These are phyloP conservation scores for Mycena sp. DNA, from an alignment of 1,284 basidiomycete genomes.

Conservation along the genomic window DNA sequence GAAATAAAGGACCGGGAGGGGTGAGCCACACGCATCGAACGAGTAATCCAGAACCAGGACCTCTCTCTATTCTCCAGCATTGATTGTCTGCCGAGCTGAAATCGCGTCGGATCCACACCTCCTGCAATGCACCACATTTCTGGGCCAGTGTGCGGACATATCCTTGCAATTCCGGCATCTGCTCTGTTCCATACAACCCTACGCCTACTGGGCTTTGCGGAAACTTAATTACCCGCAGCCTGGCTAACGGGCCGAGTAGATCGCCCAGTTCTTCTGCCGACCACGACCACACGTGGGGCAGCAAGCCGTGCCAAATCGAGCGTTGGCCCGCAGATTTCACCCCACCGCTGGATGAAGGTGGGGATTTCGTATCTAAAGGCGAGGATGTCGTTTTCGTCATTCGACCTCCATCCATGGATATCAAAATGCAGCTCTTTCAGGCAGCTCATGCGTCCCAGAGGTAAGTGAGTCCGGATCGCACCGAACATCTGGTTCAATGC, in stretches of 20 bases:
- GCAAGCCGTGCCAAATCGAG: constrained; percentile 3
- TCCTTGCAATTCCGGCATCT: background rate
- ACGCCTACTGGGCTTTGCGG: background rate
- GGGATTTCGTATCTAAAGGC: no score
- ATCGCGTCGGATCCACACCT: background rate
- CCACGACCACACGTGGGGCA: constrained; percentile 4
- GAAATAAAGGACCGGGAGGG: no score
- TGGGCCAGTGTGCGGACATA: background rate
- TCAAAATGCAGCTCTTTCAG: constrained; percentile 9
- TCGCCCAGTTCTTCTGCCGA: background rate
- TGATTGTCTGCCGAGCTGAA: no score
- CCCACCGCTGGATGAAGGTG: background rate
- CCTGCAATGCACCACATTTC: constrained; percentile 1
- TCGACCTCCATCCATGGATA: background rate
- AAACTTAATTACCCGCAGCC: background rate
- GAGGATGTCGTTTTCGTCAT: background rate
- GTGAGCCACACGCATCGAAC: no score
- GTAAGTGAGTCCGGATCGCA: background rate
- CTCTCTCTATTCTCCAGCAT: background rate
- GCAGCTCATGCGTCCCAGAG: background rate
- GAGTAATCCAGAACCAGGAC: background rate
- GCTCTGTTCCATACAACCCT: background rate
- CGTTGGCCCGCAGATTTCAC: constrained; percentile 2
- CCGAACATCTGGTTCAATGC: constrained; percentile 2
- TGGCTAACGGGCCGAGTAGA: background rate